A percentile compares a stretch with the other conserved stretches of the same genome.
Evolutionary conservation across 1,284 basidiomycete genomes (phyloP).

Genomic region (Schizopora paradoxa): DNA sequence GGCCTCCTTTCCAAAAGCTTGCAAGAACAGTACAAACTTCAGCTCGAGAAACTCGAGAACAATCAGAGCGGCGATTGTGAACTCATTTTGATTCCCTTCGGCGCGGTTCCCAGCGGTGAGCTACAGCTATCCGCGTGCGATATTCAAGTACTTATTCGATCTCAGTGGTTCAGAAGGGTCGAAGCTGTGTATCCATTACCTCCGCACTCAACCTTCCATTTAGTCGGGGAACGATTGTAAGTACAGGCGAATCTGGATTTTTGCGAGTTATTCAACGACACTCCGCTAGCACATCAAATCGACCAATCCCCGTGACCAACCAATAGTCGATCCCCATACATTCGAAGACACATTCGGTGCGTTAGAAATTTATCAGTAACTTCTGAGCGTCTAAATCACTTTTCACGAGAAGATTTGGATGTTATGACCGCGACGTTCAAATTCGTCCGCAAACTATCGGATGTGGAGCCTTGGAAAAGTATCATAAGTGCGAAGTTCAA

Average conservation of each 20-base stretch:
- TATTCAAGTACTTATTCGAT: background rate
- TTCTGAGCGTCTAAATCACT: conserved; percentile 13
- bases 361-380: background rate
- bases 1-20: conserved; percentile 18
- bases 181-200: conserved; percentile 16
- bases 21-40: conserved; percentile 24
- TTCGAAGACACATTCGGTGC: conserved; percentile 21
- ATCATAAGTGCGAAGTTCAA: conserved; percentile 5
- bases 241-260: background rate
- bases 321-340: conserved; percentile 33
- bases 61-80: conserved; percentile 20
- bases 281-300: conserved; percentile 24
- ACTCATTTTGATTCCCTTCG: conserved; percentile 14
- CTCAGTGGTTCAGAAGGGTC: conserved; percentile 13
- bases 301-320: conserved; percentile 27
- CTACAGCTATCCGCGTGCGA: too few relatives aligned
- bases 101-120: conserved; percentile 5
- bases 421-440: conserved; percentile 13
- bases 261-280: conserved; percentile 1
- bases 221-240: conserved; percentile 29
- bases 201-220: conserved; percentile 17
- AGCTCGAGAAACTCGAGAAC: conserved; percentile 23
- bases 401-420: conserved; percentile 6
- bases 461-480: conserved; percentile 14
- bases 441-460: conserved; percentile 12